Evolutionary conservation across 257 asterid genomes (phyloP).

Genomic region (Coffea eugenioides): DNA sequence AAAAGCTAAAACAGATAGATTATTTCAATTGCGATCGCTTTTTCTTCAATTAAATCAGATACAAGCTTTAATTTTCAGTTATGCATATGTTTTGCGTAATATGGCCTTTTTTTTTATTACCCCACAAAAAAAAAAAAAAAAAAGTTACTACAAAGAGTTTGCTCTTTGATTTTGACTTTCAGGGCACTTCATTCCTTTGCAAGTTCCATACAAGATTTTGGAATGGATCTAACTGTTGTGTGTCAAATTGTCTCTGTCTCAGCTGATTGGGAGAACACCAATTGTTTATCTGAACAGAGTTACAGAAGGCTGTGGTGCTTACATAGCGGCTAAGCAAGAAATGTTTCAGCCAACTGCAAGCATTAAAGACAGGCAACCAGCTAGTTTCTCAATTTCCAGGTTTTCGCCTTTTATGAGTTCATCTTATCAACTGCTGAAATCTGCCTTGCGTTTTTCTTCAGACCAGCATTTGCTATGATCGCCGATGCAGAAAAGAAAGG

Average conservation of each 20-base stretch:
- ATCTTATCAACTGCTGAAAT: neutral
- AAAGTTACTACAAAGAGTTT: neutral
- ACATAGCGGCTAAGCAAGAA: constrained; percentile 89
- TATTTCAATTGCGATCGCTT: no score
- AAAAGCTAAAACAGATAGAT: no score
- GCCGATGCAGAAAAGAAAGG: constrained; percentile 87
- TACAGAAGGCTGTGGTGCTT: constrained; percentile 86
- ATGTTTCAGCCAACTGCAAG: constrained; percentile 99
- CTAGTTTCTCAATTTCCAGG: neutral
- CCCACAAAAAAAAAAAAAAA: no score
- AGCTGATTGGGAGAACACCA: constrained; percentile 95
- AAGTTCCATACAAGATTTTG: neutral
- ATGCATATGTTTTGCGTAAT: no score
- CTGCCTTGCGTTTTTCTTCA: constrained; percentile 10
- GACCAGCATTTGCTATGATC: constrained; percentile 92
- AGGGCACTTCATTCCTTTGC: no score
- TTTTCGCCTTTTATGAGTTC: neutral
- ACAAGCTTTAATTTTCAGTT: no score
- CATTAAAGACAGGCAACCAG: constrained; percentile 87
- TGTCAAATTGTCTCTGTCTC: constrained; percentile 16
- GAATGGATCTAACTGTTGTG: neutral
- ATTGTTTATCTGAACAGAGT: constrained; percentile 83
- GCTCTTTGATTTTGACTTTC: neutral
- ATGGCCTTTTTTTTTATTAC: no score
- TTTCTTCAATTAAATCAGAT: no score